Percentiles rank a stretch among this genome's conserved stretches.
Evolutionary conservation across 768 basidiomycete genomes (phyloP).

Genomic region (Lactarius psammicola): DNA sequence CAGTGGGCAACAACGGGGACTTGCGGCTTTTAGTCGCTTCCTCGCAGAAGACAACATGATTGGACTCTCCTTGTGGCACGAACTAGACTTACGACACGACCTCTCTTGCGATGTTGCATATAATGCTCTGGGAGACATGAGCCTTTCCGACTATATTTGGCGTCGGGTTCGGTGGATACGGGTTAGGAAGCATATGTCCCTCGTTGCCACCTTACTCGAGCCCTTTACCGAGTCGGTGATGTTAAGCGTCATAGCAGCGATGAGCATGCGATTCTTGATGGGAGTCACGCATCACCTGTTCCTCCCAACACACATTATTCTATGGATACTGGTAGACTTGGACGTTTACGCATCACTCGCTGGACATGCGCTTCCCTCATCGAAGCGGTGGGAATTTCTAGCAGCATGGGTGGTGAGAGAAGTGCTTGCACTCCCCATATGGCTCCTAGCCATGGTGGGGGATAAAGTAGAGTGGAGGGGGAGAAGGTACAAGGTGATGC

Average conservation of each 20-base stretch:
- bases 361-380: constrained; percentile 54
- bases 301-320: constrained; percentile 55
- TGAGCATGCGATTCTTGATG: constrained; percentile 51
- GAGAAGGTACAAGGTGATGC: constrained; percentile 64
- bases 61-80: constrained; percentile 88
- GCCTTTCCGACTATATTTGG: constrained; percentile 78
- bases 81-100: constrained; percentile 83
- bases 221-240: constrained; percentile 89
- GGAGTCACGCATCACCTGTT: constrained; percentile 55
- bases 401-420: constrained; percentile 83
- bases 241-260: constrained; percentile 60
- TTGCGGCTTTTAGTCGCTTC: constrained; percentile 81
- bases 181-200: constrained; percentile 91
- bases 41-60: constrained; percentile 99
- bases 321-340: constrained; percentile 79
- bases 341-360: constrained; percentile 78
- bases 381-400: constrained; percentile 58
- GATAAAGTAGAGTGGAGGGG: constrained; percentile 88
- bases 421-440: constrained; percentile 83
- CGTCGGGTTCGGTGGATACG: constrained; percentile 95
- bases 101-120: constrained; percentile 88
- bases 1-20: constrained; percentile 46
- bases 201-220: constrained; percentile 82
- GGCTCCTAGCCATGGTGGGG: constrained; percentile 76
- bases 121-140: constrained; percentile 88